A percentile compares a stretch with the other conserved stretches of the same genome.
These are phyloP conservation scores for Candida labiduridarum DNA, from an alignment of 1,139 yeast genomes.

Conservation along the genomic window DNA sequence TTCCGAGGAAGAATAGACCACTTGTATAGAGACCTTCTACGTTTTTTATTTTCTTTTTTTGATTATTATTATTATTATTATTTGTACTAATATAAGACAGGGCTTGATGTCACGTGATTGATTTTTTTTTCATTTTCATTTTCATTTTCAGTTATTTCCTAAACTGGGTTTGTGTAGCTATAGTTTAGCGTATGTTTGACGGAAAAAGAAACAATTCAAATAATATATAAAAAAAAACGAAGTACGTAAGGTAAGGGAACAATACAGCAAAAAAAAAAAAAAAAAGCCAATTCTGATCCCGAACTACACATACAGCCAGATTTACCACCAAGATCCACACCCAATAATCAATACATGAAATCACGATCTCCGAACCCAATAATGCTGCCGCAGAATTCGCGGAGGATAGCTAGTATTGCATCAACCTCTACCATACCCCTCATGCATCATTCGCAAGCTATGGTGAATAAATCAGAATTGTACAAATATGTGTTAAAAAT, in stretches of 20 bases:
- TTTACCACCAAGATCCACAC: background rate
- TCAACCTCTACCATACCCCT: constrained; percentile 7
- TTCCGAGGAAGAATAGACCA: constrained; percentile 11
- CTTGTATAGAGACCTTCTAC: no score
- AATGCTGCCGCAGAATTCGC: background rate
- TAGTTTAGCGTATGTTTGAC: background rate
- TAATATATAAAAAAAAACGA: no score
- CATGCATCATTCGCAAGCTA: background rate
- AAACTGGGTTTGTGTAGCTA: constrained; percentile 1
- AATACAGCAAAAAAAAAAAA: background rate
- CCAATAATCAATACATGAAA: background rate
- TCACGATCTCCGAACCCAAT: background rate
- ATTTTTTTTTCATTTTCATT: no score
- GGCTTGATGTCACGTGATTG: background rate
- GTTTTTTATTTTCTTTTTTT: background rate
- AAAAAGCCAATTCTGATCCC: background rate
- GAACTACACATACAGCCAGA: background rate
- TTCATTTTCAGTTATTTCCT: background rate
- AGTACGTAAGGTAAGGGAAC: no score
- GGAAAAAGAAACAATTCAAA: background rate
- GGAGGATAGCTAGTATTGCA: constrained; percentile 7
- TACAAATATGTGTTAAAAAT: constrained; percentile 50
- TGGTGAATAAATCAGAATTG: constrained; percentile 18
- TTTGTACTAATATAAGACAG: constrained; percentile 1
- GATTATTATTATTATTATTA: background rate